Evolutionary conservation across 2,329 filamentous ascomycete genomes (phyloP).

Genomic region (Apiospora arundinis): DNA sequence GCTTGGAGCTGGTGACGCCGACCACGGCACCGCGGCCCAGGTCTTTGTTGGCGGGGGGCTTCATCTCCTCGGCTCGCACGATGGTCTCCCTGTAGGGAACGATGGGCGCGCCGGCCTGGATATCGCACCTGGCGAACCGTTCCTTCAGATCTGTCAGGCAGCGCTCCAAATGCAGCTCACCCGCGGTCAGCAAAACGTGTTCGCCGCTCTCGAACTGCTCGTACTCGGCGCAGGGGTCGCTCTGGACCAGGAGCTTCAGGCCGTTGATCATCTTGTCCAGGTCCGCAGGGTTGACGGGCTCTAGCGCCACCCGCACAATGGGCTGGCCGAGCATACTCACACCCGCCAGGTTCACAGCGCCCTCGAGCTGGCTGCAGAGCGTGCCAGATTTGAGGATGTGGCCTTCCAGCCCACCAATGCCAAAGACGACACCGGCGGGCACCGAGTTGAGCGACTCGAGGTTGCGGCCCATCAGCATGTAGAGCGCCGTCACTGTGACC

Average conservation of each 20-base stretch:
- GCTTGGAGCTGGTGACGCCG: conserved; percentile 81
- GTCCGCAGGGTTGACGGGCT: conserved; percentile 88
- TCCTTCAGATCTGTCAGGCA: conserved; percentile 94
- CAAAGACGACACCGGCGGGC: conserved; percentile 93
- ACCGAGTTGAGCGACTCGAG: conserved; percentile 84
- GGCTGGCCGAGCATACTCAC: conserved; percentile 81
- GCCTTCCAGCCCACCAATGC: conserved; percentile 89
- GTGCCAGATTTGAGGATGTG: conserved; percentile 96
- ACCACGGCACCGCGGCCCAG: conserved; percentile 83
- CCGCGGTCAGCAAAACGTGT: conserved; percentile 92
- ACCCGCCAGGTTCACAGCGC: conserved; percentile 88
- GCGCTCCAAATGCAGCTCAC: conserved; percentile 91
- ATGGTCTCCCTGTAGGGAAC: conserved; percentile 96
- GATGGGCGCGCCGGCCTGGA: conserved; percentile 92
- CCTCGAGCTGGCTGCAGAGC: conserved; percentile 84
- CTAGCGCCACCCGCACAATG: conserved; percentile 94
- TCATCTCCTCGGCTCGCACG: conserved; percentile 88
- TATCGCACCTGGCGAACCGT: conserved; percentile 90
- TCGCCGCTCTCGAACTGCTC: conserved; percentile 92
- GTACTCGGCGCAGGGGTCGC: conserved; percentile 94
- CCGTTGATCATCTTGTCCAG: conserved; percentile 95
- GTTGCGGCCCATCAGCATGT: conserved; percentile 93
- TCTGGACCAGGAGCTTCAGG: conserved; percentile 85
- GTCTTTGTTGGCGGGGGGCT: conserved; percentile 82
- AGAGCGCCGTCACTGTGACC: conserved; percentile 84